Conservation (phyloP, 176 grass and related monocot genomes). For the Panicum miliaceum region DNA sequence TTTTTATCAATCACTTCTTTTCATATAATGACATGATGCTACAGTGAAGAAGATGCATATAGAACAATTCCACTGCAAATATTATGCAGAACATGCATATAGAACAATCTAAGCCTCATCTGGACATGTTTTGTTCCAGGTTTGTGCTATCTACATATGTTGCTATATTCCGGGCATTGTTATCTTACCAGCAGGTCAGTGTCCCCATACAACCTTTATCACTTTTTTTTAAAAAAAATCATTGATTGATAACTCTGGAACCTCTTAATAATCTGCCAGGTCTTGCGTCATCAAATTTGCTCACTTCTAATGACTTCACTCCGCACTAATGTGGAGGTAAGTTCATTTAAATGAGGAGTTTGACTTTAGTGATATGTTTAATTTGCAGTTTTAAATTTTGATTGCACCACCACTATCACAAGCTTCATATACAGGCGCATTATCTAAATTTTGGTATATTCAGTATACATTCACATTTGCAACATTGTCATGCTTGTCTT, state of each 20-base stretch:
- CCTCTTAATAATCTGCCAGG: slow-evolving; percentile 61
- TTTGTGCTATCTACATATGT: slow-evolving; percentile 94
- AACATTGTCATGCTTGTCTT: background rate
- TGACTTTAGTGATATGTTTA: slow-evolving; percentile 8
- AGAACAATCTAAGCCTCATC: slow-evolving; percentile 20
- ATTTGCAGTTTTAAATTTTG: slow-evolving; percentile 28
- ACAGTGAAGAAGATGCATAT: slow-evolving; percentile 14
- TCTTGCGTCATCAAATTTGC: slow-evolving; percentile 93
- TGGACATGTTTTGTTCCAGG: slow-evolving; percentile 59
- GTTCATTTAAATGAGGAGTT: slow-evolving; percentile 33
- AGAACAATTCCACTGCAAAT: background rate
- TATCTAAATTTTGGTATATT: slow-evolving; percentile 23
- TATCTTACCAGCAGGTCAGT: slow-evolving; percentile 88
- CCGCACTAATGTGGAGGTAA: slow-evolving; percentile 92
- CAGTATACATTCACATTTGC: slow-evolving; percentile 2
- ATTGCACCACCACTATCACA: background rate
- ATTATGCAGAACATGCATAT: slow-evolving; percentile 18
- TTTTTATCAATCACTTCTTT: background rate
- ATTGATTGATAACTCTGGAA: slow-evolving; percentile 20
- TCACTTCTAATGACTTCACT: slow-evolving; percentile 99
- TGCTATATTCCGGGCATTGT: slow-evolving; percentile 73
- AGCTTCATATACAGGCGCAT: slow-evolving; percentile 23
- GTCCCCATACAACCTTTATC: slow-evolving; percentile 23
- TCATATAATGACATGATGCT: slow-evolving; percentile 21
- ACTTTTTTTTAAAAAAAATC: slow-evolving; percentile 31